Evolutionary conservation across 2,329 filamentous ascomycete genomes (phyloP), one percentile per base, ranked within the genome.

Genomic region (Aspergillus fischeri): DNA sequence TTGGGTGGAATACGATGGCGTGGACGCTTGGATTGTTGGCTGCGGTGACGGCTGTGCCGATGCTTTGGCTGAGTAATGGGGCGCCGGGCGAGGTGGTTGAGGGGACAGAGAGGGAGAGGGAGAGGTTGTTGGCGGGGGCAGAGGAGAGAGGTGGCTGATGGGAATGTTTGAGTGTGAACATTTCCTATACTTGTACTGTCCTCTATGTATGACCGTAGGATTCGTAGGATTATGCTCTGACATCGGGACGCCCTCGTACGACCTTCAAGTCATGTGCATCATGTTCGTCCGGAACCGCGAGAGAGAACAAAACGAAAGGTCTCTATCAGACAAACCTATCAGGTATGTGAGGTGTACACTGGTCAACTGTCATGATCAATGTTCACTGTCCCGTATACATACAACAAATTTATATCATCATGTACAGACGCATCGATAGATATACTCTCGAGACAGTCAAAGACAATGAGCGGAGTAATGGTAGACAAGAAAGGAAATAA

Each of bases 1-100:
- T 66, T 51, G 70, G 71, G 28, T 76, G 73, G 73, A 58, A 59
- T 24, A 58, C 58, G 20, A 70, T 72, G 68, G 59, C 63, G 9
- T 62, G 57, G 54, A 65, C 64, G 21, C 56, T 74, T 57, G 72
- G 67, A 1, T 54, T 68, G 41, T 55, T 73, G 54, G 63, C 62
- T 27, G 65, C 59, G n/a, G 45, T 62, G 25, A 70, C 70, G 29
- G 65, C 66, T 3, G 14, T 71, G 24, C 64, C 67, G 14, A 68
- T 68, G 61, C 49, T 67, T 14, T 65, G 57, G 61, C 52, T 67
- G 20, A 57, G 59, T 20, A 54, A 58, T 55, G 11, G 32, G 47
- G 1, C 21, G 21, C 44, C 20, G 29, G 14, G 4, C 24, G 60
- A 35, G 49, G 35, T 6, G 45, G 9, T 41, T 27, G 9, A 21